Evolutionary conservation across 352 stramenopile species (phyloP).

Genomic region (Phytopythium sindhum): DNA sequence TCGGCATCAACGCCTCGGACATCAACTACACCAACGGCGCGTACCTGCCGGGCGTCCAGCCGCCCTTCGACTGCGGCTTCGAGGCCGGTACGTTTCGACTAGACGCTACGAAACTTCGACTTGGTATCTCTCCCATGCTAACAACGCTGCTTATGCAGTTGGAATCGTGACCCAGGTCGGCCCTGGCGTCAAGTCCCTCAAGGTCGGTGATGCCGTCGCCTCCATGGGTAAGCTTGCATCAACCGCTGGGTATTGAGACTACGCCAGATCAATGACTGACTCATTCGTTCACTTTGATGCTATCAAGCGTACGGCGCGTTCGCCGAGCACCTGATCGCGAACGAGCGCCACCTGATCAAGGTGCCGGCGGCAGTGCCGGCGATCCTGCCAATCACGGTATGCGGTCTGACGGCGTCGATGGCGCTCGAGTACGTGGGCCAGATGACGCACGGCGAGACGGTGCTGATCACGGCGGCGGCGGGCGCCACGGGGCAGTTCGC

Average conservation of each 20-base stretch:
- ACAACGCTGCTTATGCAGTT: neutral
- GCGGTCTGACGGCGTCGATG: constrained; percentile 36
- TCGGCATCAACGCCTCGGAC: constrained; percentile 39
- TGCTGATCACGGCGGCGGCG: constrained; percentile 39
- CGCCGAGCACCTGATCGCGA: neutral
- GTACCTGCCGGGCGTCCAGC: constrained; percentile 14
- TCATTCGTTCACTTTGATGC: no score
- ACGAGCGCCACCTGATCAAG: constrained; percentile 14
- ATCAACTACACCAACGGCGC: constrained; percentile 26
- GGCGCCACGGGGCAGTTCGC: constrained; percentile 69
- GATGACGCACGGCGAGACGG: constrained; percentile 39
- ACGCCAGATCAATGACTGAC: neutral
- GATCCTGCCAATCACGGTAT: constrained; percentile 39
- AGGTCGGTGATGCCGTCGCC: constrained; percentile 2
- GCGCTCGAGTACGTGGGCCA: constrained; percentile 39
- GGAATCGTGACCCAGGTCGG: neutral
- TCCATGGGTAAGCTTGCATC: neutral
- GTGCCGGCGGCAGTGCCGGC: constrained; percentile 14
- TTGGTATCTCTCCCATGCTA: neutral
- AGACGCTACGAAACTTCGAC: neutral
- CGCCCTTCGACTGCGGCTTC: constrained; percentile 20
- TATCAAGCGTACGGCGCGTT: neutral
- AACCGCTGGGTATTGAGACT: neutral
- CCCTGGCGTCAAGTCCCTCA: neutral
- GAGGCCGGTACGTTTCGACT: constrained; percentile 11